Conservation (phyloP, 1,284 basidiomycete genomes). For the Thecaphora frezii region DNA sequence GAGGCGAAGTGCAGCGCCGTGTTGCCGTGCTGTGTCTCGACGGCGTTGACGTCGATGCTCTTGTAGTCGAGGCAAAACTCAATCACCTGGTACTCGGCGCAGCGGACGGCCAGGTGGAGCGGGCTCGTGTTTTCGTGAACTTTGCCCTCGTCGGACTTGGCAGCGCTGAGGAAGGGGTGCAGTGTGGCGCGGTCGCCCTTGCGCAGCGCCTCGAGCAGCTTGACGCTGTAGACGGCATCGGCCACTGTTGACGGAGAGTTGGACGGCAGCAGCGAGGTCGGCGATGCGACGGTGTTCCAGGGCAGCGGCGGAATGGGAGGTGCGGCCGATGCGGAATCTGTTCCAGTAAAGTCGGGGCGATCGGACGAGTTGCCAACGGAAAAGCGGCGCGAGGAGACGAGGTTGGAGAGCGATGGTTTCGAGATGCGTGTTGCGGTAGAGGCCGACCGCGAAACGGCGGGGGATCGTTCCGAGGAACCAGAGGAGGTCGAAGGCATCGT, state of each 20-base stretch:
- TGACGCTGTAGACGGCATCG: conserved; percentile 65
- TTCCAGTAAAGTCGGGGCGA: background rate
- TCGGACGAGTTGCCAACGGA: background rate
- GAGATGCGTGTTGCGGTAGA: background rate
- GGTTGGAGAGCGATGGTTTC: background rate
- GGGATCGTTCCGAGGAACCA: too few relatives aligned
- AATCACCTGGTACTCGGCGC: conserved; percentile 66
- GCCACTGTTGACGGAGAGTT: conserved; percentile 13
- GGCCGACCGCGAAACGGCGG: background rate
- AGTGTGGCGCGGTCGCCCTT: conserved; percentile 41
- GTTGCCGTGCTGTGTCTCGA: conserved; percentile 63
- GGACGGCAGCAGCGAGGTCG: too few relatives aligned
- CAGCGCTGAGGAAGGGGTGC: conserved; percentile 52
- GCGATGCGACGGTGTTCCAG: too few relatives aligned
- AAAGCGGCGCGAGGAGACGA: background rate
- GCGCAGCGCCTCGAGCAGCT: conserved; percentile 73
- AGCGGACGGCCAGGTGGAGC: conserved; percentile 81
- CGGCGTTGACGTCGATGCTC: conserved; percentile 61
- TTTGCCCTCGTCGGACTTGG: conserved; percentile 6
- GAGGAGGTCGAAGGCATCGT: too few relatives aligned
- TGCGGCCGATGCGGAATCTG: background rate
- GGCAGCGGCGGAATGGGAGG: background rate
- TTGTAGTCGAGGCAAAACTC: conserved; percentile 72
- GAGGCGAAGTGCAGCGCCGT: conserved; percentile 86
- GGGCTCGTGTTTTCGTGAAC: conserved; percentile 62